Conservation (phyloP, 371 early-diverging fungal genomes). For the Parasitella parasitica region DNA sequence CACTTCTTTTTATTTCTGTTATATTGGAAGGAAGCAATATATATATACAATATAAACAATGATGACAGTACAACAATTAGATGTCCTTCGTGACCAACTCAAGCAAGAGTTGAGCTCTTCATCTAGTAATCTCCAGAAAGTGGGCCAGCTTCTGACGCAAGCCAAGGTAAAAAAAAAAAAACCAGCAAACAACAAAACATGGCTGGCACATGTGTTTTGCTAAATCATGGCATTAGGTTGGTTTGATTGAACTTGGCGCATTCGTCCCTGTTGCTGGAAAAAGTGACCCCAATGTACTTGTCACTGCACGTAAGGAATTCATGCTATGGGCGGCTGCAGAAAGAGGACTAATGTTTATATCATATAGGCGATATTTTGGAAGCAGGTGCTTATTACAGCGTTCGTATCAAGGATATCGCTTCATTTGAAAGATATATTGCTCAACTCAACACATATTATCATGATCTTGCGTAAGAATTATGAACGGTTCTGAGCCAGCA, state of each 20-base stretch:
- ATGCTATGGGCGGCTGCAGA: too few relatives aligned
- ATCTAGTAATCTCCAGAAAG: conserved; percentile 72
- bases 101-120: conserved; percentile 67
- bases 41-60: neutral
- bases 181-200: too few relatives aligned
- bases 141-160: conserved; percentile 68
- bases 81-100: conserved; percentile 48
- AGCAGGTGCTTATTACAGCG: conserved; percentile 86
- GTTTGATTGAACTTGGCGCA: conserved; percentile 72
- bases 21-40: neutral
- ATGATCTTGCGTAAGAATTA: conserved; percentile 69
- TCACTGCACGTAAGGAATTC: conserved; percentile 66
- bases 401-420: conserved; percentile 82
- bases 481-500: neutral
- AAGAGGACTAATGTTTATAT: neutral
- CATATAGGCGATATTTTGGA: conserved; percentile 85
- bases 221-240: conserved; percentile 52
- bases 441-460: conserved; percentile 91
- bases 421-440: conserved; percentile 93
- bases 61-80: conserved; percentile 37
- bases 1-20: neutral
- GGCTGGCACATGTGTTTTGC: neutral
- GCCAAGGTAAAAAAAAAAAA: too few relatives aligned
- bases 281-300: conserved; percentile 63
- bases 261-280: conserved; percentile 62